These are phyloP conservation scores for Patellifolia procumbens DNA, from an alignment of 179 eudicot genomes.

Conservation along the genomic window DNA sequence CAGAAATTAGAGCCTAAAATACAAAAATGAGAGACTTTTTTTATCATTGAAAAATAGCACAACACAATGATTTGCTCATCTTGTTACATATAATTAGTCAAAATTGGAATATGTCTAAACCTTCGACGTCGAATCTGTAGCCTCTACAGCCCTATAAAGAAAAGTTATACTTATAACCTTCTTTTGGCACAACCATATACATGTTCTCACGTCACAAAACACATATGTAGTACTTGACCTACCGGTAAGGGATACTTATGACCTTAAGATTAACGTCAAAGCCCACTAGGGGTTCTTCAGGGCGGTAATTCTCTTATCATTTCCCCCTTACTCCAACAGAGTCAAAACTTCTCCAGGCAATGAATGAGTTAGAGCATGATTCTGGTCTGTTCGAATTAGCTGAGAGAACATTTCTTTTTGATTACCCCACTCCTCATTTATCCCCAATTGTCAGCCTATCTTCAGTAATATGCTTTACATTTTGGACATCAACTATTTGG, in stretches of 20 bases:
- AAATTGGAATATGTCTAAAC: not conserved
- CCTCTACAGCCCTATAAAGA: too few species aligned
- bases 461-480: constrained; percentile 59
- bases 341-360: not conserved
- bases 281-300: too few species aligned
- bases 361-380: constrained; percentile 6
- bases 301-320: too few species aligned
- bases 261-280: too few species aligned
- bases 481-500: constrained; percentile 42
- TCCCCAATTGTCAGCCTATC: constrained; percentile 44
- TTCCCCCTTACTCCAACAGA: too few species aligned
- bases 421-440: constrained; percentile 49
- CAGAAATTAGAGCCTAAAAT: too few species aligned
- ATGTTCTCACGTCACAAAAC: not conserved
- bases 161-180: not conserved
- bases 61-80: too few species aligned
- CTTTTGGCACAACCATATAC: not conserved
- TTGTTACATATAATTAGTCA: not conserved
- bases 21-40: too few species aligned
- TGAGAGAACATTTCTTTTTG: constrained; percentile 51
- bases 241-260: too few species aligned
- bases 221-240: not conserved
- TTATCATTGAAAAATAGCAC: too few species aligned
- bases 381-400: constrained; percentile 34
- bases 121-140: too few species aligned